A percentile compares a stretch with the other conserved stretches of the same genome.
Conservation (phyloP, 1,139 yeast genomes). For the Saccharomycopsis hybrid region DNA sequence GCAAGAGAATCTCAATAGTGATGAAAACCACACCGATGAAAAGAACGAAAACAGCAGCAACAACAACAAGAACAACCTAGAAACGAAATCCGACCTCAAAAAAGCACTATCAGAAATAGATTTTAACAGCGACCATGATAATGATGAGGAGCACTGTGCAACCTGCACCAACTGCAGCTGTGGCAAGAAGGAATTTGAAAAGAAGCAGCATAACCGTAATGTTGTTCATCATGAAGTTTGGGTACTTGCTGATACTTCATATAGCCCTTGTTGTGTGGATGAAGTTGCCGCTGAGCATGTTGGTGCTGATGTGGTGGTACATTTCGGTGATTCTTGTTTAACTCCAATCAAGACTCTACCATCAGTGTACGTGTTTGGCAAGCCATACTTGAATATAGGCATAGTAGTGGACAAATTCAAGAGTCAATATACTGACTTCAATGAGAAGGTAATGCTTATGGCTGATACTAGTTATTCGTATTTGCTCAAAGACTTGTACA, state of each 20-base stretch:
- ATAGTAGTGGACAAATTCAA: slow-evolving; percentile 34
- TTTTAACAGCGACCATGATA: slow-evolving; percentile 4
- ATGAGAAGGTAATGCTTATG: slow-evolving; percentile 50
- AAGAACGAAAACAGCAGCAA: too few species aligned
- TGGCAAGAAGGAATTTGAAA: slow-evolving; percentile 21
- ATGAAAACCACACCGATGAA: not conserved
- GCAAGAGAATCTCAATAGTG: slow-evolving; percentile 29
- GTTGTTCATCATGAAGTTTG: slow-evolving; percentile 36
- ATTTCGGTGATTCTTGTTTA: slow-evolving; percentile 92
- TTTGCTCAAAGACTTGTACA: slow-evolving; percentile 34
- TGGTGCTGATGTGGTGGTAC: slow-evolving; percentile 75
- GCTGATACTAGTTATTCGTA: slow-evolving; percentile 58
- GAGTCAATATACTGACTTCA: slow-evolving; percentile 32
- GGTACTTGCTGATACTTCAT: slow-evolving; percentile 91
- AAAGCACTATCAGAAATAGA: not conserved
- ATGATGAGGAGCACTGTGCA: slow-evolving; percentile 22
- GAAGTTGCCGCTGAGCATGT: slow-evolving; percentile 97
- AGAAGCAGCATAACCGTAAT: not conserved
- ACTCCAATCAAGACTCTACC: slow-evolving; percentile 69
- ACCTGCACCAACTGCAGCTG: slow-evolving; percentile 25
- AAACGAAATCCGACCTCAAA: too few species aligned
- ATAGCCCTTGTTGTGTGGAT: slow-evolving; percentile 92
- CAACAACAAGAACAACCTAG: too few species aligned
- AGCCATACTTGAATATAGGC: slow-evolving; percentile 43
- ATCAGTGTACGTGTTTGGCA: slow-evolving; percentile 73